Evolutionary conservation across 1,284 basidiomycete genomes (phyloP), one percentile per base, ranked within the genome.

Genomic region (Phellopilus nigrolimitatus): DNA sequence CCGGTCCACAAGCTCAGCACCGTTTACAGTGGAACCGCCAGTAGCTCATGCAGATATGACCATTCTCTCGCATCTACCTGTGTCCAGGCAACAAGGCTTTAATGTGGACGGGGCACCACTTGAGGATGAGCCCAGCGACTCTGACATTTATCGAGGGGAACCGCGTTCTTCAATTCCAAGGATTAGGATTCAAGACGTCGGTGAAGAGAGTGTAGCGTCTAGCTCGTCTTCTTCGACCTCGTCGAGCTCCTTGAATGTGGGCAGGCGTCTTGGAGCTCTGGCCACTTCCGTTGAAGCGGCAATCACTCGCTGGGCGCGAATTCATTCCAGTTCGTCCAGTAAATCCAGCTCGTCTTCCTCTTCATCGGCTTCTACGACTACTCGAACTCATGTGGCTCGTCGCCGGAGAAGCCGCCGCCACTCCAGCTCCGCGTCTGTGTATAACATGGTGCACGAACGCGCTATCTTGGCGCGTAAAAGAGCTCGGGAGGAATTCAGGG

Each of bases 121-220:
- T 44, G 27, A 30, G 42, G 30, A 44, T 10, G 42, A 51, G 15
- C 31, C 17, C 3, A 10, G 7, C 30, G 64, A 67, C 45, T 62
- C 65, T 21, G 78, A 81, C 61, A 83, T 86, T 50, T 85, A 82
- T 61, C 74, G 83, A 54, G 83, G 82, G n/a, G 69, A 69, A 21
- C 71, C 66, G 2, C 70, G 66, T 5, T 59, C 66, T 17, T 60
- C 63, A 13, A 61, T 63, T 66, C 15, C 53, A 38, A 66, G 67
- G 28, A 57, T 55, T 33, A 22, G 25, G 27, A 25, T n/a, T 48
- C 51, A 31, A 15, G n/a, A n/a, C n/a, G n/a, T n/a, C n/a, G n/a
- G n/a, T 46, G 49, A 41, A 30, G 47, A 39, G 46, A 22, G 19
- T 36, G 49, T 39, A 4, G 34, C 68, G 1, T 72, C 75, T 3